These are phyloP conservation scores for Ophiorrhiza pumila DNA, from an alignment of 257 asterid species.

Conservation along the genomic window DNA sequence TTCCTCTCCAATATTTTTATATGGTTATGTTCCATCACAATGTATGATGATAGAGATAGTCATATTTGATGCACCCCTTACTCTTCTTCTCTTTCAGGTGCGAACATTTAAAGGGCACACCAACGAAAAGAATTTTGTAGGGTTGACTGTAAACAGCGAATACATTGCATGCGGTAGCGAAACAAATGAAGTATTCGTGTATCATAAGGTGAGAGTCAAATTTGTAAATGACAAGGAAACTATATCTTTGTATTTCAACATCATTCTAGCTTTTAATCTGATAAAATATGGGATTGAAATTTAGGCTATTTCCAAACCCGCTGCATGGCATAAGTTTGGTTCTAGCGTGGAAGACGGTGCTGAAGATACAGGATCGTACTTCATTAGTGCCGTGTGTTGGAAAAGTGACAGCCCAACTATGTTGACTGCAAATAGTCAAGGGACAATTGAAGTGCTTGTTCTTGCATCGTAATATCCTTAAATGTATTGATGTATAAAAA, in stretches of 20 bases:
- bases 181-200: constrained; percentile 74
- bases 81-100: constrained; percentile 40
- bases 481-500: background rate
- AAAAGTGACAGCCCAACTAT: constrained; percentile 75
- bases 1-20: no score
- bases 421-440: constrained; percentile 77
- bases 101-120: constrained; percentile 76
- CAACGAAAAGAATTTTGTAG: constrained; percentile 80
- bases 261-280: no score
- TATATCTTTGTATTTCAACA: background rate
- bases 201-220: constrained; percentile 62
- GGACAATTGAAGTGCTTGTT: constrained; percentile 77
- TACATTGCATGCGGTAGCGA: constrained; percentile 92
- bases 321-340: constrained; percentile 65
- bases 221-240: background rate
- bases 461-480: constrained; percentile 51
- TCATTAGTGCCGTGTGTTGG: constrained; percentile 94
- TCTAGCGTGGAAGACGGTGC: constrained; percentile 47
- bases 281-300: background rate
- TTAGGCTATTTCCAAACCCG: constrained; percentile 80
- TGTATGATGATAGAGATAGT: no score
- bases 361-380: constrained; percentile 60
- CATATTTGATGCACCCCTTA: no score
- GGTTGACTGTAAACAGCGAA: constrained; percentile 64
- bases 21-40: no score